Evolutionary conservation across 441 rosid species (phyloP).

Genomic region (Raphanus hybrid): DNA sequence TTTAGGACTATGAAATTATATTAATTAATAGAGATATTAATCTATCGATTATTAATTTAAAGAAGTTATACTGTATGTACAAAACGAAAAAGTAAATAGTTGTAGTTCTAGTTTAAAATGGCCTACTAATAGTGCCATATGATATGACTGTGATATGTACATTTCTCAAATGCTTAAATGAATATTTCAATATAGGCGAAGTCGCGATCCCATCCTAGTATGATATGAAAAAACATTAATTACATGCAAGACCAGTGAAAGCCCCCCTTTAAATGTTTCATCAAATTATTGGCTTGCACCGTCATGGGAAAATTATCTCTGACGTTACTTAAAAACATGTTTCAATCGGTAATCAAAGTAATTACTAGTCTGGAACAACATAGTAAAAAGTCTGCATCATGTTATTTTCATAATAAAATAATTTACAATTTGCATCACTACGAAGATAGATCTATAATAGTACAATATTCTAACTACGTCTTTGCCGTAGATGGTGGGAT

Average conservation of each 20-base stretch:
- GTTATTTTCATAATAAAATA: neutral
- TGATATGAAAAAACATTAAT: slow-evolving; percentile 11
- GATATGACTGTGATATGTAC: slow-evolving; percentile 9
- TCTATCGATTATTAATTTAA: no score
- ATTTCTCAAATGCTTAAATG: slow-evolving; percentile 13
- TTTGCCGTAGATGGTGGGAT: neutral
- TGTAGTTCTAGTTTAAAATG: neutral
- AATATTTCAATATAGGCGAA: slow-evolving; percentile 30
- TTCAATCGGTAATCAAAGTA: neutral
- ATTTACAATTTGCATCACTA: neutral
- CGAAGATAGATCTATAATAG: neutral
- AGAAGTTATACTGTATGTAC: no score
- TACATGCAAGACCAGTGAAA: slow-evolving; percentile 32
- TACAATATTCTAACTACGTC: neutral
- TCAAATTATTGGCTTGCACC: slow-evolving; percentile 25
- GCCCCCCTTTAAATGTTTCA: neutral
- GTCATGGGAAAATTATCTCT: neutral
- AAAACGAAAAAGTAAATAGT: slow-evolving; percentile 1
- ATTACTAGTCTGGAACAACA: neutral
- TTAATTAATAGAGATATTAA: no score
- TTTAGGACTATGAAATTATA: no score
- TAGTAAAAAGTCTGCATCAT: neutral
- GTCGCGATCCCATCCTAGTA: slow-evolving; percentile 12
- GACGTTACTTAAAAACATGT: slow-evolving; percentile 17
- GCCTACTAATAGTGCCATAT: neutral